Conservation (phyloP, 495 filamentous ascomycete species). For the Articulospora tetracladia region DNA sequence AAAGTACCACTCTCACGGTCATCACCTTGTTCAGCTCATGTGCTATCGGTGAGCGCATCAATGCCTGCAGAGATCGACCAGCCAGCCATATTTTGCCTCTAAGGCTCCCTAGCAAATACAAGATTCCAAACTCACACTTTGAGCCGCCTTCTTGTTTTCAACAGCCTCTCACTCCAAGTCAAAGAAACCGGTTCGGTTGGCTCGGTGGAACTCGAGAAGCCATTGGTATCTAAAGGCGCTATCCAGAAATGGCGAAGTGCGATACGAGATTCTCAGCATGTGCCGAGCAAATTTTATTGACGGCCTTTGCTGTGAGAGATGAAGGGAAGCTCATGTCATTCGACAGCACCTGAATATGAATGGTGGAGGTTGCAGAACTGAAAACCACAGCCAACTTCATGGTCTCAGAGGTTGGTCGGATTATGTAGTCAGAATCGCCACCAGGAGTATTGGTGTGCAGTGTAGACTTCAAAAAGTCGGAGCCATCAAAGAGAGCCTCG, state of each 20-base stretch:
- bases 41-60: too few relatives aligned
- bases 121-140: too few relatives aligned
- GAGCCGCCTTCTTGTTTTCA: too few relatives aligned
- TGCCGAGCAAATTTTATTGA: slow-evolving; percentile 25
- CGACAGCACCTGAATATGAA: slow-evolving; percentile 37
- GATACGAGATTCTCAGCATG: slow-evolving; percentile 13
- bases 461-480: slow-evolving; percentile 49
- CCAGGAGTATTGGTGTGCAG: slow-evolving; percentile 54
- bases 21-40: too few relatives aligned
- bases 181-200: too few relatives aligned
- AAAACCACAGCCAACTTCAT: slow-evolving; percentile 62
- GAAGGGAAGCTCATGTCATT: slow-evolving; percentile 28
- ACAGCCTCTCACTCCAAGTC: too few relatives aligned
- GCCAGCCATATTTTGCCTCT: too few relatives aligned
- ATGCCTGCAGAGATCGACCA: too few relatives aligned
- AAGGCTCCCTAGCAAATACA: too few relatives aligned
- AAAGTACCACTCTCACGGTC: too few relatives aligned
- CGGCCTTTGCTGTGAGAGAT: slow-evolving; percentile 29
- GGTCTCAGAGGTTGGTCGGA: slow-evolving; percentile 45
- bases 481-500: slow-evolving; percentile 54
- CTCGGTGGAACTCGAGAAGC: background rate
- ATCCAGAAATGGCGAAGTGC: slow-evolving; percentile 19
- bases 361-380: slow-evolving; percentile 31
- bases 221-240: background rate
- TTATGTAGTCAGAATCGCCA: slow-evolving; percentile 60